Conservation (phyloP, 495 filamentous ascomycete genomes). For the Arthonia radiata region DNA sequence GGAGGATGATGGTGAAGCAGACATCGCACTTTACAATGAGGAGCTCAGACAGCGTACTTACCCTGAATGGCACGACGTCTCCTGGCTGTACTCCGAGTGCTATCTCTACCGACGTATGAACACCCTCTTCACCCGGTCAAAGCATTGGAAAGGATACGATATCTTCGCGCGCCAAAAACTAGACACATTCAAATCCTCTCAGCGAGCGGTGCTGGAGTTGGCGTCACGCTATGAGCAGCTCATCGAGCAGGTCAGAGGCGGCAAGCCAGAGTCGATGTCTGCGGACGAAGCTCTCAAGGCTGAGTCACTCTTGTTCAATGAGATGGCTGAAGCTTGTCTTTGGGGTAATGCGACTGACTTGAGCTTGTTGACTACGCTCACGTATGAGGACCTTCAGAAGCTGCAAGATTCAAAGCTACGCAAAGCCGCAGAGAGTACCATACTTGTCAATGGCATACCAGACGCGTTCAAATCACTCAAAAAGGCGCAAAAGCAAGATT, state of each 20-base stretch:
- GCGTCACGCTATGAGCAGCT: slow-evolving; percentile 49
- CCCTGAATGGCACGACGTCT: slow-evolving; percentile 54
- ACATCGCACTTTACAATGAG: slow-evolving; percentile 62
- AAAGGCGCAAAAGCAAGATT: slow-evolving; percentile 22
- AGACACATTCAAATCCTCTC: slow-evolving; percentile 76
- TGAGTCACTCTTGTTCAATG: slow-evolving; percentile 54
- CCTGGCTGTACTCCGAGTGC: slow-evolving; percentile 85
- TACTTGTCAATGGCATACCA: slow-evolving; percentile 60
- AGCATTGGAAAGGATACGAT: slow-evolving; percentile 79
- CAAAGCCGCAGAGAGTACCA: slow-evolving; percentile 65
- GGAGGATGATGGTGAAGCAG: slow-evolving; percentile 51
- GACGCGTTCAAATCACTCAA: slow-evolving; percentile 45
- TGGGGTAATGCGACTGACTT: slow-evolving; percentile 97
- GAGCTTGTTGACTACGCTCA: slow-evolving; percentile 66
- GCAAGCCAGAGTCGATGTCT: slow-evolving; percentile 15
- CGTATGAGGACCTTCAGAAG: slow-evolving; percentile 90
- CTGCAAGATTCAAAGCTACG: slow-evolving; percentile 72
- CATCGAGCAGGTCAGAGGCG: slow-evolving; percentile 29
- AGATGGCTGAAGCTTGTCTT: slow-evolving; percentile 92
- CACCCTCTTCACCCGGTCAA: slow-evolving; percentile 49
- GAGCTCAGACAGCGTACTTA: slow-evolving; percentile 54
- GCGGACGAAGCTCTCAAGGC: slow-evolving; percentile 34
- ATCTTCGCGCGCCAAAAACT: slow-evolving; percentile 82
- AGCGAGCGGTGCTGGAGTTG: slow-evolving; percentile 73
- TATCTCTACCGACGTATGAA: slow-evolving; percentile 75